These are phyloP conservation scores for Gracilaria vermiculophylla DNA, from an alignment of 23 red algal genomes.

Conservation along the genomic window DNA sequence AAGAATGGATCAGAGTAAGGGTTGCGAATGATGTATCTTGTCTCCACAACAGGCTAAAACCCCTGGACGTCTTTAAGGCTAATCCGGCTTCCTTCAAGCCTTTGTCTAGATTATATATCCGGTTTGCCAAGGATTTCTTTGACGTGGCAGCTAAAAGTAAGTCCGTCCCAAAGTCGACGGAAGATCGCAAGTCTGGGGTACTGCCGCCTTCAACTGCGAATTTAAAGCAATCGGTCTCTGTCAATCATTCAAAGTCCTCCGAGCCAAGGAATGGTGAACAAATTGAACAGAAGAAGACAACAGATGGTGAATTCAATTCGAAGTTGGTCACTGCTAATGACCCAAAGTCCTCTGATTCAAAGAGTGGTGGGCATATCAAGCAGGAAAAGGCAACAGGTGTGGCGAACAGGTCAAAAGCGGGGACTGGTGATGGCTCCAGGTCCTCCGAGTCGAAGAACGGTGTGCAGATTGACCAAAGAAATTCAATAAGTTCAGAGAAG, in stretches of 20 bases:
- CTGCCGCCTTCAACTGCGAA: background rate
- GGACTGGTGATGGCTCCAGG: background rate
- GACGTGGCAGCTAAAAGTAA: background rate
- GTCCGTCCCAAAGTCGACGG: background rate
- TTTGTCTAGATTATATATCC: slow-evolving; percentile 24
- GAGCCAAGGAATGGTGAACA: background rate
- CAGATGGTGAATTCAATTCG: background rate
- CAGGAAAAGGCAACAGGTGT: background rate
- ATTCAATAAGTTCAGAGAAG: background rate
- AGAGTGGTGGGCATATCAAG: background rate
- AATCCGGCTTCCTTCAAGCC: slow-evolving; percentile 31
- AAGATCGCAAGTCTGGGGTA: background rate
- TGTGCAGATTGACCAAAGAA: background rate
- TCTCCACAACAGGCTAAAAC: slow-evolving; percentile 35
- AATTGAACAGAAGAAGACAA: background rate
- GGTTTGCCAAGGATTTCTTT: slow-evolving; percentile 52
- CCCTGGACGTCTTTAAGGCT: slow-evolving; percentile 31
- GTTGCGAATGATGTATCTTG: slow-evolving; percentile 68
- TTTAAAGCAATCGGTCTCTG: background rate
- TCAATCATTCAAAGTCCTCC: background rate
- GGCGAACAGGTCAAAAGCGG: background rate
- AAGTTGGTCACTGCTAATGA: background rate
- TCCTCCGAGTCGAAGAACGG: background rate
- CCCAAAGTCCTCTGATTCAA: background rate
- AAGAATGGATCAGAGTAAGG: slow-evolving; percentile 53